Evolutionary conservation across 331 rosid species (phyloP).

Genomic region (Rosa hybrid): DNA sequence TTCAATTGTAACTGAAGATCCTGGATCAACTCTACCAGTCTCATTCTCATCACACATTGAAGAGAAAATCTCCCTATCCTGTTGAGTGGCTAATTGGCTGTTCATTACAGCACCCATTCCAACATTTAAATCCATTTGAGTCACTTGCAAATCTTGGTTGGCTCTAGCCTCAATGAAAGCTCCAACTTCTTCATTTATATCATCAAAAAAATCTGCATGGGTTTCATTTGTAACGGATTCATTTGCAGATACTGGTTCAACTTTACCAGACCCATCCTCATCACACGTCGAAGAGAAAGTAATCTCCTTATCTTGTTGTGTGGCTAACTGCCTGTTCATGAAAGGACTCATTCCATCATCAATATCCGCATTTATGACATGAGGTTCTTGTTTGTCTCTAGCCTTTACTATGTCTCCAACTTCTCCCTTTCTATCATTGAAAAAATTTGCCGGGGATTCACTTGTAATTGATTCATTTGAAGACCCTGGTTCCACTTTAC

Average conservation of each 20-base stretch:
- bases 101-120: conserved; percentile 27
- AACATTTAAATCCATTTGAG: conserved; percentile 29
- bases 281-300: conserved; percentile 12
- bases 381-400: conserved; percentile 31
- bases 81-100: conserved; percentile 31
- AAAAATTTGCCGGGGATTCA: conserved; percentile 36
- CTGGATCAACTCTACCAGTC: conserved; percentile 32
- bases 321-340: conserved; percentile 25
- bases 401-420: conserved; percentile 34
- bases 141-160: conserved; percentile 30
- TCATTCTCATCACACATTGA: conserved; percentile 20
- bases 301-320: conserved; percentile 30
- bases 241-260: conserved; percentile 29
- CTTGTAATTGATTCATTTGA: conserved; percentile 22
- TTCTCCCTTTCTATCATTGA: conserved; percentile 30
- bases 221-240: conserved; percentile 32
- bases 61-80: conserved; percentile 24
- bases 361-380: conserved; percentile 29
- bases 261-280: conserved; percentile 33
- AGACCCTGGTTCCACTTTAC: conserved; percentile 31
- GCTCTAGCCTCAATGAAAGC: conserved; percentile 32
- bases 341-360: conserved; percentile 28
- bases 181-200: conserved; percentile 35
- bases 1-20: conserved; percentile 35
- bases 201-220: conserved; percentile 28